Percentiles rank a stretch among this genome's conserved stretches.
Evolutionary conservation across 129 eudicot genomes (phyloP).

Genomic region (Logfia minima): DNA sequence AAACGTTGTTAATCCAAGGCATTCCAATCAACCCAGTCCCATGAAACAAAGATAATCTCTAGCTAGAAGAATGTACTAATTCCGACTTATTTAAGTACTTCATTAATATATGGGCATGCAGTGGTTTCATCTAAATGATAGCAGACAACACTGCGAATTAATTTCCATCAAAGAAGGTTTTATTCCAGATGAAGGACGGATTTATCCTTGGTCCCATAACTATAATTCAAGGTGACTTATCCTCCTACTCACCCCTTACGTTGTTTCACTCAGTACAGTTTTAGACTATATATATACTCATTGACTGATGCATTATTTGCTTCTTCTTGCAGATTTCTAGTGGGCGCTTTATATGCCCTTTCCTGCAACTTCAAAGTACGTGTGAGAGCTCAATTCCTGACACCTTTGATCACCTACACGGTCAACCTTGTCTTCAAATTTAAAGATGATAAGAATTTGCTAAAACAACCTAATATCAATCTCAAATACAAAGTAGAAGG

Average conservation of each 20-base stretch:
- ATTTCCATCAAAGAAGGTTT: neutral
- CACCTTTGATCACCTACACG: neutral
- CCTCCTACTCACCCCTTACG: neutral
- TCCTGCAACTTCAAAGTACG: neutral
- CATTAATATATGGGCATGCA: neutral
- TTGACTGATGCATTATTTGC: neutral
- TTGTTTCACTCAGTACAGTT: too few relatives aligned
- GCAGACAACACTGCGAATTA: neutral
- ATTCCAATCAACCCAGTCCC: too few relatives aligned
- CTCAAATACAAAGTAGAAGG: too few relatives aligned
- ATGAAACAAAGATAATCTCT: too few relatives aligned
- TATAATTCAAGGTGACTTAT: neutral
- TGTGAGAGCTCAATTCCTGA: conserved; percentile 2
- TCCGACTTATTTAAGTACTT: too few relatives aligned
- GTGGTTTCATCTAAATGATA: neutral
- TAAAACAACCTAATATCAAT: neutral
- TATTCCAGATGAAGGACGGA: neutral
- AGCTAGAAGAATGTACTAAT: too few relatives aligned
- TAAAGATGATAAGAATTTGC: neutral
- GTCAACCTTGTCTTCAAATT: neutral
- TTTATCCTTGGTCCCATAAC: accelerated
- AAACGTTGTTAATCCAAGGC: too few relatives aligned
- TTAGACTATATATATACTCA: too few relatives aligned
- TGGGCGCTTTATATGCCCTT: neutral
- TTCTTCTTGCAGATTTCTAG: neutral